Base-by-base conservation (phyloP, 2,329 filamentous ascomycete species). In the Hyphodiscus sp. region DNA sequence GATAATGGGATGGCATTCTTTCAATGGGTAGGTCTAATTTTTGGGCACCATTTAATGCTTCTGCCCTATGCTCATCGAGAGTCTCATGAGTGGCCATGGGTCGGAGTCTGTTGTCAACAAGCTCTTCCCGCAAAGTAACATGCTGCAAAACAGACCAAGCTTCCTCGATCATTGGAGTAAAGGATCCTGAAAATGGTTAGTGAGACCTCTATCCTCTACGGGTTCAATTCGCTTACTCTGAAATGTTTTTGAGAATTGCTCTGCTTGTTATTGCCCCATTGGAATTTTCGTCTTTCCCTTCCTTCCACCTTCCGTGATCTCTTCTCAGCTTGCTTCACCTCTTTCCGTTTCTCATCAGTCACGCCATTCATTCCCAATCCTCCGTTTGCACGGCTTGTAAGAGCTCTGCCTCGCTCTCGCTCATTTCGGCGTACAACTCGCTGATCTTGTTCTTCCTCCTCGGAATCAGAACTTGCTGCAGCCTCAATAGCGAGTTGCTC, bases 321-420 rank as follows among this genome's bases (percentile, higher is more conserved):
- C 70, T 86, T 83, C 71, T 92, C 87, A 9, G 80, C 77, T 46
- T 79, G 79, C 20, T 75, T 72, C 18, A 88, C 82, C 58, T 85
- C 81, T 49, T 79, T 79, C 74, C 85, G 92, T 76, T 89, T 88
- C 54, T 80, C 76, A n/a, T 86, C 85, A 6, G 81, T 83, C 7
- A 89, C 87, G 45, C 89, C 88, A 45, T 84, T 67, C 86, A 96
- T 88, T 44, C 90, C 90, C 29, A 79, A 67, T 29, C 82, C 86
- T n/a, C 85, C 86, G 58, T 90, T 84, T 19, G 83, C 85, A 57
- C 90, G 82, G 50, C 78, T 82, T 45, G 85, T 74, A 20, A 88
- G 68, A 18, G 80, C 78, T 44, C 80, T 76, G 56, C 78, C 76
- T 55, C 73, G 73, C 50, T 71, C 70, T 56, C 71, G 68, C 47